Evolutionary conservation across 1,284 basidiomycete genomes (phyloP).

Genomic region (Moesziomyces sp.): DNA sequence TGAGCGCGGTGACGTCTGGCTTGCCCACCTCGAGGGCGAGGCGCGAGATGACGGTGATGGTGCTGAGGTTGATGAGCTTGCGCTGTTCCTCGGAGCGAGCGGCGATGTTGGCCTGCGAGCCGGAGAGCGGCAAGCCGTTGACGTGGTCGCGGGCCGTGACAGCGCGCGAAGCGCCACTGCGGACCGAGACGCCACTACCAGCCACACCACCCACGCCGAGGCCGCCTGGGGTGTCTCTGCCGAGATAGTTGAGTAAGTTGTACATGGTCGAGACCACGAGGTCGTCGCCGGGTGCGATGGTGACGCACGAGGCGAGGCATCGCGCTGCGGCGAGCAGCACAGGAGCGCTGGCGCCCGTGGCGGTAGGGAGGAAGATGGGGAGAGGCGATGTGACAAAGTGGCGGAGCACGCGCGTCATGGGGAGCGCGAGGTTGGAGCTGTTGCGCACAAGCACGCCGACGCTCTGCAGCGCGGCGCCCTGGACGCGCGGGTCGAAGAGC

Average conservation of each 20-base stretch:
- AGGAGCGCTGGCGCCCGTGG: conserved; percentile 74
- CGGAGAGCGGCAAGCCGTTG: conserved; percentile 36
- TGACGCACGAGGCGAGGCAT: conserved; percentile 88
- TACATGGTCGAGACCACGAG: conserved; percentile 95
- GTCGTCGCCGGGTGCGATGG: conserved; percentile 85
- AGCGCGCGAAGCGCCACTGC: conserved; percentile 70
- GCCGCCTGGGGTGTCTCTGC: conserved; percentile 72
- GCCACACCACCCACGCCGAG: conserved; percentile 69
- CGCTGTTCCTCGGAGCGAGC: conserved; percentile 81
- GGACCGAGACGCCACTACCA: conserved; percentile 71
- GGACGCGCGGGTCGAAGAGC: conserved; percentile 81
- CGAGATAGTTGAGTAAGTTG: conserved; percentile 90
- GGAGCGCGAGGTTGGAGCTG: conserved; percentile 80
- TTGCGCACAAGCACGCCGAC: conserved; percentile 83
- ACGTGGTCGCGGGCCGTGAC: conserved; percentile 42
- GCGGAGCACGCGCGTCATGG: conserved; percentile 82
- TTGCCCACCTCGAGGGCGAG: conserved; percentile 60
- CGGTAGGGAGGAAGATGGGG: conserved; percentile 79
- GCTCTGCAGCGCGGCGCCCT: conserved; percentile 85
- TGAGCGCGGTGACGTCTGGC: conserved; percentile 59
- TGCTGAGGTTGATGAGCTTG: conserved; percentile 84
- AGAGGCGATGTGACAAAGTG: conserved; percentile 88
- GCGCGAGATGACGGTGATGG: conserved; percentile 72
- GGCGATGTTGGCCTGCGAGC: conserved; percentile 46
- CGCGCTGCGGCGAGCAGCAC: conserved; percentile 85